Percentiles rank a stretch among this genome's conserved stretches.
Conservation (phyloP, 495 filamentous ascomycete species). For the Penicillium flavigenum region DNA sequence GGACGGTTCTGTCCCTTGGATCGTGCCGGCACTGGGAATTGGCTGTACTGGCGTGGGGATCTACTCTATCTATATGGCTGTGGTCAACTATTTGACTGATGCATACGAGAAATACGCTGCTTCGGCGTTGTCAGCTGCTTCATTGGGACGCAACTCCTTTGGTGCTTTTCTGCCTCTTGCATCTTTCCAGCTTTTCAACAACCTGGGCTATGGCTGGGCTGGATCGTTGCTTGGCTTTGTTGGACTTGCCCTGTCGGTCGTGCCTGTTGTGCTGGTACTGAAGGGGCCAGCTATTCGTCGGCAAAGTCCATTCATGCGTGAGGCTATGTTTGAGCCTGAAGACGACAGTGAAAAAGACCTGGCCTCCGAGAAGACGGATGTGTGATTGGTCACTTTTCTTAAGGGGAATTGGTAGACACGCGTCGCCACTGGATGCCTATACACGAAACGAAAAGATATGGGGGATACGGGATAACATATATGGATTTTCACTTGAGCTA, state of each 20-base stretch:
- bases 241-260: slow-evolving; percentile 34
- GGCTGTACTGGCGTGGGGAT: slow-evolving; percentile 38
- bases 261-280: slow-evolving; percentile 38
- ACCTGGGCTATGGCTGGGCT: slow-evolving; percentile 49
- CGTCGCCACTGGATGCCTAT: background rate
- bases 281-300: slow-evolving; percentile 38
- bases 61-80: slow-evolving; percentile 49
- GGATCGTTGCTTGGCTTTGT: slow-evolving; percentile 46
- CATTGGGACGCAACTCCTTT: slow-evolving; percentile 36
- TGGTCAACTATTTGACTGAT: slow-evolving; percentile 49
- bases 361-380: slow-evolving; percentile 1
- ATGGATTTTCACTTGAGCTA: background rate
- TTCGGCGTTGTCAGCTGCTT: slow-evolving; percentile 36
- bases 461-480: background rate
- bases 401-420: background rate
- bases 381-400: background rate
- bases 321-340: slow-evolving; percentile 25
- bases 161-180: slow-evolving; percentile 43
- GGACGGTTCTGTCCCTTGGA: slow-evolving; percentile 33
- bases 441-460: background rate
- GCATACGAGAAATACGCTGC: slow-evolving; percentile 46
- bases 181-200: slow-evolving; percentile 36
- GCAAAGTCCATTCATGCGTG: slow-evolving; percentile 41
- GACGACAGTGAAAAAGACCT: slow-evolving; percentile 4
- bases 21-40: slow-evolving; percentile 42